Conservation (phyloP, 495 filamentous ascomycete genomes). For the Penicillium daleae region DNA sequence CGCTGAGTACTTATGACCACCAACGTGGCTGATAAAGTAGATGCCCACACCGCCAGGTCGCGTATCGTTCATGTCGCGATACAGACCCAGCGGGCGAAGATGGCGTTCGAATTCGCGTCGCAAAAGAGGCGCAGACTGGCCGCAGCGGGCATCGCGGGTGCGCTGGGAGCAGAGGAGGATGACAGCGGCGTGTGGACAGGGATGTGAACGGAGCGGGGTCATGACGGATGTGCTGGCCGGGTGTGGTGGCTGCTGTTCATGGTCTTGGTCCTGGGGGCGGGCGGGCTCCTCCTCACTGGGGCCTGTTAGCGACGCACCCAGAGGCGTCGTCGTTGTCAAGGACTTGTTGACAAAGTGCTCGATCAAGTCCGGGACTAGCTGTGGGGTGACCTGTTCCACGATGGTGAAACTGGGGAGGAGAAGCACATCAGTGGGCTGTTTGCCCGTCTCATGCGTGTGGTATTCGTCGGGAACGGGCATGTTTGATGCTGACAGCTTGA, state of each 20-base stretch:
- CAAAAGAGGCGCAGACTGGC: conserved; percentile 87
- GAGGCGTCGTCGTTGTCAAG: conserved; percentile 74
- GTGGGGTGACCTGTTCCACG: conserved; percentile 83
- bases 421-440: conserved; percentile 78
- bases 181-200: conserved; percentile 79
- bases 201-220: conserved; percentile 64
- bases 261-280: not conserved
- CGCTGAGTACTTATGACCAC: conserved; percentile 85
- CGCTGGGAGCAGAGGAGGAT: conserved; percentile 93
- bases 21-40: conserved; percentile 94
- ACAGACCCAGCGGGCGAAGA: conserved; percentile 79
- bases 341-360: conserved; percentile 68
- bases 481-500: conserved; percentile 94
- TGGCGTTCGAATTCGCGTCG: conserved; percentile 87
- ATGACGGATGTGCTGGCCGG: conserved; percentile 38
- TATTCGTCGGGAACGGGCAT: conserved; percentile 75
- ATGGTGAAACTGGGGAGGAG: conserved; percentile 87
- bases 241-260: conserved; percentile 22
- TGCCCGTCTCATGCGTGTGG: conserved; percentile 54
- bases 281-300: conserved; percentile 9
- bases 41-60: conserved; percentile 88
- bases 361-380: conserved; percentile 73
- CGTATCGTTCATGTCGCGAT: conserved; percentile 84
- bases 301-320: conserved; percentile 41
- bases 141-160: conserved; percentile 92